Conservation (phyloP, 768 basidiomycete genomes). For the Infundibulicybe gibba region DNA sequence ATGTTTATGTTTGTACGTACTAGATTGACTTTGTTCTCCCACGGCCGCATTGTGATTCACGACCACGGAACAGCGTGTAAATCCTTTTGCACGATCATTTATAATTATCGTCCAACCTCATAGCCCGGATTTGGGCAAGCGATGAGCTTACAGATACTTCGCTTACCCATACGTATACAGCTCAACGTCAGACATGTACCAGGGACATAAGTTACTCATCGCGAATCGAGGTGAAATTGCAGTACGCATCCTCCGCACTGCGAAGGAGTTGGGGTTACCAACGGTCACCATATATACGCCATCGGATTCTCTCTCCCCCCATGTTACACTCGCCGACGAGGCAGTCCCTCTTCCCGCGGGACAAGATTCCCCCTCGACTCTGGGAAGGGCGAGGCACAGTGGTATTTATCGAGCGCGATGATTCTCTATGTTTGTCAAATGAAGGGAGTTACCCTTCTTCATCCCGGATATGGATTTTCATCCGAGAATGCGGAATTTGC, state of each 20-base stretch:
- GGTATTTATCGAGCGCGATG: constrained; percentile 34
- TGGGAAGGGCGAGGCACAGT: constrained; percentile 32
- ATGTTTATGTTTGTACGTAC: no score
- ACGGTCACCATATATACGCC: constrained; percentile 60
- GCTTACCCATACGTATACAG: not conserved
- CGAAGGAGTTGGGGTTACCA: constrained; percentile 42
- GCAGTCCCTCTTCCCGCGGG: constrained; percentile 28
- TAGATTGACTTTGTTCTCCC: not conserved
- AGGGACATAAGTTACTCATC: constrained; percentile 52
- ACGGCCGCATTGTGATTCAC: no score
- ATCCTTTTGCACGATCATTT: not conserved
- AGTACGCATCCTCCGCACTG: constrained; percentile 56
- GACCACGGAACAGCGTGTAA: no score
- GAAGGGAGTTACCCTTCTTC: constrained; percentile 45
- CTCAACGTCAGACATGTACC: constrained; percentile 4
- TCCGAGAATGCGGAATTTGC: constrained; percentile 63
- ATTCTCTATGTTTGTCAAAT: constrained; percentile 41
- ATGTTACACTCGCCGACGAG: constrained; percentile 55
- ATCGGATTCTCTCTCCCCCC: constrained; percentile 54
- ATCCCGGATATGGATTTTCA: constrained; percentile 65
- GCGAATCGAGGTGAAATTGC: constrained; percentile 77
- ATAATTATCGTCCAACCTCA: not conserved
- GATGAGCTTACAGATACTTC: not conserved
- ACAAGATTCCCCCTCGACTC: not conserved
- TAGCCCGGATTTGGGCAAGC: not conserved